phyloP scores from a whole-genome alignment of 306 rosid species.

The Vigna reflexopilosa region DNA sequence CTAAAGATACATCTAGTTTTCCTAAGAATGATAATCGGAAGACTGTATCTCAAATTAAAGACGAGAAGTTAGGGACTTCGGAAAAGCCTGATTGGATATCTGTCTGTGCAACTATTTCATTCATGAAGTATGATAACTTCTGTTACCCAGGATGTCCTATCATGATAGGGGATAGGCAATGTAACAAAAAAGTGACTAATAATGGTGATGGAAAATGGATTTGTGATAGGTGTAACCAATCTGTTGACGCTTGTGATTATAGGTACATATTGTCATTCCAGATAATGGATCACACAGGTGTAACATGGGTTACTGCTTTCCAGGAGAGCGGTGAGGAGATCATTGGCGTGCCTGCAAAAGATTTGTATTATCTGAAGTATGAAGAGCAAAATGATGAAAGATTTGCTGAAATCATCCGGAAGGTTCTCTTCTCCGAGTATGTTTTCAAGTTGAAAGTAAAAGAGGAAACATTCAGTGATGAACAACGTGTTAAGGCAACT shows the following conservation, averaged over 20 bases:
- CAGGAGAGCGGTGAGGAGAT: constrained; percentile 95
- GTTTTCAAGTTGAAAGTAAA: constrained; percentile 82
- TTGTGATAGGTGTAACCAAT: constrained; percentile 81
- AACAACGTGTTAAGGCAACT: constrained; percentile 84
- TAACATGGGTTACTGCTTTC: constrained; percentile 89
- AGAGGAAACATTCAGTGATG: constrained; percentile 88
- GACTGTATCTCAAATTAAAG: constrained; percentile 83
- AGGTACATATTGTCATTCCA: constrained; percentile 84
- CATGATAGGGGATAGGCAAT: constrained; percentile 81
- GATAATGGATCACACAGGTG: constrained; percentile 86
- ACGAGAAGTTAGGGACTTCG: constrained; percentile 87
- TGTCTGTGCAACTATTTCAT: constrained; percentile 69
- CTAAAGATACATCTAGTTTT: constrained; percentile 59
- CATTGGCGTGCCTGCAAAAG: constrained; percentile 82
- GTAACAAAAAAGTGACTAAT: constrained; percentile 84
- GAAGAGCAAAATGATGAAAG: constrained; percentile 78
- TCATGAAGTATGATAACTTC: constrained; percentile 72
- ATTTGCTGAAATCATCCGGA: constrained; percentile 66
- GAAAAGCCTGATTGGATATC: constrained; percentile 98
- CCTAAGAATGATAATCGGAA: constrained; percentile 66
- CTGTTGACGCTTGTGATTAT: constrained; percentile 72
- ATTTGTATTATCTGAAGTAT: constrained; percentile 62
- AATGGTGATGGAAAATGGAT: constrained; percentile 94
- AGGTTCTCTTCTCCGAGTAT: constrained; percentile 66
- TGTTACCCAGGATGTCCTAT: constrained; percentile 89